Evolutionary conservation across 2,329 filamentous ascomycete species (phyloP), one percentile per base, ranked within the genome.

Genomic region (Tolypocladium album): DNA sequence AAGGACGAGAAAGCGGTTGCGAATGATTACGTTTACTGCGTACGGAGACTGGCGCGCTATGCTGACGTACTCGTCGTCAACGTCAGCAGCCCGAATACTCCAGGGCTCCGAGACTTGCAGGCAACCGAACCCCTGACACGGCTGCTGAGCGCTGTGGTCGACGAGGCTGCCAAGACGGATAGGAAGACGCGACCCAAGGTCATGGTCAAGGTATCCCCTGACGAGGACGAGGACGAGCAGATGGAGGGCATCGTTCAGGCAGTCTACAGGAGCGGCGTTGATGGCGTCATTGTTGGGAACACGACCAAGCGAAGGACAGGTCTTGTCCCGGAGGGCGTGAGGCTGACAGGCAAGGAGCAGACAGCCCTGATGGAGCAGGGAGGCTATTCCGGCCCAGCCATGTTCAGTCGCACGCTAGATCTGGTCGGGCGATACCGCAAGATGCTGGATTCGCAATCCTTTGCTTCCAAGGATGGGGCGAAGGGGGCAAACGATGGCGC

Each of bases 1-100:
- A 80, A 81, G 56, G 90, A 97, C 70, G 88, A 96, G 62, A 83
- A 88, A 50, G 92, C 92, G 39, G 88, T 97, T 57, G 81, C 83
- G 31, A 84, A 88, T 67, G 85, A 88, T 70, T 97, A 97, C 70
- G 89, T 94, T n/a, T 90, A 89, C 73, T 96, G 93, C 68, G 92
- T 97, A 4, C 80, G 88, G 59, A 82, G 87, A 55, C 78, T 99
- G 43, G 94, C 88, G 4, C 88, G 82, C 57, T 99, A 96, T 71
- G 92, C 94, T 13, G 94, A 99, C 69, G 88, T 99, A 42, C 78
- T 99, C n/a, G 93, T 97, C 9, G 94, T 99, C 69, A 99, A 99
- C 68, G 94, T 99, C 57, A 96, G 92, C 69, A 95, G 90, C 67
- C 94, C 94, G 31, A 99, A 99, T 76, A 97, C 93, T 0, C 93